Conservation (phyloP, 495 filamentous ascomycete species). For the Aspergillus haitiensis region DNA sequence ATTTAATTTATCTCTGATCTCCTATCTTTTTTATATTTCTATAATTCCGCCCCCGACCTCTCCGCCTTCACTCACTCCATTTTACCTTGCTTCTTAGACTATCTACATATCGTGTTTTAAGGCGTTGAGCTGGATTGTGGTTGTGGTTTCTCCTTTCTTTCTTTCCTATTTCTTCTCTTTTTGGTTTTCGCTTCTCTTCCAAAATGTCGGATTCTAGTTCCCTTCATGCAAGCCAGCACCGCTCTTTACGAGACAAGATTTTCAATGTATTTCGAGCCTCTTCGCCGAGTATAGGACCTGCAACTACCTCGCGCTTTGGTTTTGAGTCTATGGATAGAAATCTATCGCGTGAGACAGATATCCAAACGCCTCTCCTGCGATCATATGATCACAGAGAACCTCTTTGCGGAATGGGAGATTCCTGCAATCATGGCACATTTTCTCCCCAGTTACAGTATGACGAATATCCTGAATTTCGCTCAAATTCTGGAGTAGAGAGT, state of each 20-base stretch:
- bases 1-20: no score
- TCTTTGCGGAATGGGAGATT: constrained; percentile 41
- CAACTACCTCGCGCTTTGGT: constrained; percentile 11
- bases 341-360: constrained; percentile 25
- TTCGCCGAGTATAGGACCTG: constrained; percentile 4
- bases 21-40: no score
- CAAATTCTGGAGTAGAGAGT: constrained; percentile 21
- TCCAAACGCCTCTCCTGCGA: constrained; percentile 39
- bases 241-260: constrained; percentile 41
- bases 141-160: constrained; percentile 4
- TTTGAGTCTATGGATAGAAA: constrained; percentile 3
- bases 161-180: constrained; percentile 3
- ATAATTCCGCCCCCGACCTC: no score
- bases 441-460: constrained; percentile 61
- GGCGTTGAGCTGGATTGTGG: background rate
- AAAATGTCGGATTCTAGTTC: constrained; percentile 37
- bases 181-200: background rate
- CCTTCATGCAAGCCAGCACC: constrained; percentile 28
- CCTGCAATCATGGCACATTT: constrained; percentile 77
- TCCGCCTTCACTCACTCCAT: no score
- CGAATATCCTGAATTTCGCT: constrained; percentile 43
- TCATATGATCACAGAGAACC: constrained; percentile 40
- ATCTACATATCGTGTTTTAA: no score
- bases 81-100: no score
- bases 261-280: constrained; percentile 36